Percentiles rank a stretch among this genome's conserved stretches.
These are phyloP conservation scores for Leptomonas pyrrhocoris DNA, from an alignment of 208 protist species.

Conservation along the genomic window DNA sequence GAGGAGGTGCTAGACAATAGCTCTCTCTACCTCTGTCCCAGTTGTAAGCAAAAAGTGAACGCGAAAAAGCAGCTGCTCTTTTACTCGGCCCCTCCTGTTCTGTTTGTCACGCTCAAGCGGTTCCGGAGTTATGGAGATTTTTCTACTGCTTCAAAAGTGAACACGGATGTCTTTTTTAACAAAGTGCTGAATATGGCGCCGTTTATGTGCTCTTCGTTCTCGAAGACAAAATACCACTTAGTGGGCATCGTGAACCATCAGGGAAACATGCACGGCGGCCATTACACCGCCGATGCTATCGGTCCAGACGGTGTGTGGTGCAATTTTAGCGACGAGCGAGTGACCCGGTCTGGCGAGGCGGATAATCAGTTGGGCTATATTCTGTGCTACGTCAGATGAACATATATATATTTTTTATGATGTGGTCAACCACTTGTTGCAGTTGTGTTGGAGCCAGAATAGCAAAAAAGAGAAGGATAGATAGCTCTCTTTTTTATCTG, in stretches of 20 bases:
- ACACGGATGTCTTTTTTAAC: conserved; percentile 65
- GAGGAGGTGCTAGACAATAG: conserved; percentile 75
- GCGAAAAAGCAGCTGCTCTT: conserved; percentile 81
- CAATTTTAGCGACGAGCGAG: conserved; percentile 82
- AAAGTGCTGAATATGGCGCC: conserved; percentile 62
- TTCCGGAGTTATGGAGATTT: conserved; percentile 80
- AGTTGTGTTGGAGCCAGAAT: background rate
- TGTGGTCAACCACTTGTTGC: background rate
- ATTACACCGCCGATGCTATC: conserved; percentile 88
- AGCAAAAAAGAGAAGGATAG: background rate
- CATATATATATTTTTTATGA: conserved; percentile 30
- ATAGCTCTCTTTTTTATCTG: too few relatives aligned
- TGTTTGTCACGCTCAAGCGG: conserved; percentile 90
- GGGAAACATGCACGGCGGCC: conserved; percentile 90
- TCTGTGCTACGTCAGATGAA: conserved; percentile 66
- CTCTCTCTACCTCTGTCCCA: conserved; percentile 70
- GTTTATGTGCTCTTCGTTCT: conserved; percentile 61
- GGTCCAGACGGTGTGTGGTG: conserved; percentile 75
- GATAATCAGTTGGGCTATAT: conserved; percentile 78
- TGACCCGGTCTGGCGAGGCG: conserved; percentile 38
- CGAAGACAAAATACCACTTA: conserved; percentile 72
- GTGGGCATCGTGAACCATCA: conserved; percentile 90
- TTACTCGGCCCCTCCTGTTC: conserved; percentile 69
- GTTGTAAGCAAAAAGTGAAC: conserved; percentile 69
- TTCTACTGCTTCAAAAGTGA: conserved; percentile 74